A percentile compares a stretch with the other conserved stretches of the same genome.
Conservation (phyloP, 495 filamentous ascomycete species). For the Hypoxylon lenormandii region DNA sequence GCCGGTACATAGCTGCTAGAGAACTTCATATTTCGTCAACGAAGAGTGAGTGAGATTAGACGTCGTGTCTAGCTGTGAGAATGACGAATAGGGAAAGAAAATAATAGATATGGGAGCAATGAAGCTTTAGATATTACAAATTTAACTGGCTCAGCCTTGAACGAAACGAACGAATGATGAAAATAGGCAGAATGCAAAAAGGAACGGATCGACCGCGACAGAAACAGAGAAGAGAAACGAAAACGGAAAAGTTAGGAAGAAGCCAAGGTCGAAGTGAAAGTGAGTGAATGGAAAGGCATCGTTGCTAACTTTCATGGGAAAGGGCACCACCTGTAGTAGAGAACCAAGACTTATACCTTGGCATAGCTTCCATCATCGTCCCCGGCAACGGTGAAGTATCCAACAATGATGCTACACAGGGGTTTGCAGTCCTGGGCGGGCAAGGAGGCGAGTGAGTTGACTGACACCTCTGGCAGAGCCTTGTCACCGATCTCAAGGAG, state of each 20-base stretch:
- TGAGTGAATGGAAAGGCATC: constrained; percentile 29
- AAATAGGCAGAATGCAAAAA: constrained; percentile 28
- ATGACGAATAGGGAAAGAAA: constrained; percentile 17
- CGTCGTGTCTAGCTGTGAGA: neutral
- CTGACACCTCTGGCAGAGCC: constrained; percentile 33
- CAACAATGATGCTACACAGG: constrained; percentile 36
- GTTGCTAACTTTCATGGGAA: constrained; percentile 41
- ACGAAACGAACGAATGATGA: constrained; percentile 44
- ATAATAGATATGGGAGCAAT: constrained; percentile 17
- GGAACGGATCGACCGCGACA: constrained; percentile 44
- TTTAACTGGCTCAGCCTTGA: constrained; percentile 40
- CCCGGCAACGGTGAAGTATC: constrained; percentile 13
- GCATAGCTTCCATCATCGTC: constrained; percentile 7
- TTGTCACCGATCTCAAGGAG: constrained; percentile 13
- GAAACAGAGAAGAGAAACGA: constrained; percentile 26
- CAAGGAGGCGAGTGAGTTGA: constrained; percentile 20
- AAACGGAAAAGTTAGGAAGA: constrained; percentile 20
- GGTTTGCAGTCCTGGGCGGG: constrained; percentile 12
- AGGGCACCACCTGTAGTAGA: constrained; percentile 27
- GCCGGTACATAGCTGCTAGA: constrained; percentile 20
- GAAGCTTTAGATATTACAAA: constrained; percentile 19
- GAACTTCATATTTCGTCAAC: constrained; percentile 17
- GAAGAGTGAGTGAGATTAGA: constrained; percentile 8
- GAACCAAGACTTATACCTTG: constrained; percentile 45
- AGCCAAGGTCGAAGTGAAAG: constrained; percentile 26